These are phyloP conservation scores for Acanthamoeba divionensis DNA, from an alignment of 208 protist species.

Conservation along the genomic window DNA sequence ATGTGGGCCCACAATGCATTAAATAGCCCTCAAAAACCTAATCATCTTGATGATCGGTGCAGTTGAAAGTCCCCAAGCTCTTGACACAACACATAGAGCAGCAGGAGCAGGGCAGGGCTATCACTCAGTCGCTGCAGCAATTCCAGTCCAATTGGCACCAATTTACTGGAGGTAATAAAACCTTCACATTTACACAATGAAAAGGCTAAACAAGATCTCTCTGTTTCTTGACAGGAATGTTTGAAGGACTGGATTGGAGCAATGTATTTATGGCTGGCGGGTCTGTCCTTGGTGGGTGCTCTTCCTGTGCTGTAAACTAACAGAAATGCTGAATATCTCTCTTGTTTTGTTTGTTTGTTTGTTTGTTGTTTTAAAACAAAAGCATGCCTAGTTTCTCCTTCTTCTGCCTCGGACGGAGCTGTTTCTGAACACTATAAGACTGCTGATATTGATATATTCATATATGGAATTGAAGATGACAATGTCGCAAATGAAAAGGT, in stretches of 20 bases:
- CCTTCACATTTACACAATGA: too few species aligned
- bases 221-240: constrained; percentile 54
- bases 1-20: background rate
- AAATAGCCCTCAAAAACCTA: background rate
- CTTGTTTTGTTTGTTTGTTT: background rate
- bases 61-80: constrained; percentile 26
- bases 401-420: background rate
- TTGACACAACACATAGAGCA: background rate
- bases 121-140: background rate
- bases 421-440: background rate
- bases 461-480: constrained; percentile 68
- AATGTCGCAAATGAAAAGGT: background rate
- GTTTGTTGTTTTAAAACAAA: background rate
- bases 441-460: constrained; percentile 76
- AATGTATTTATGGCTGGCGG: constrained; percentile 75
- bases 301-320: background rate
- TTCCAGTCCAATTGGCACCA: constrained; percentile 53
- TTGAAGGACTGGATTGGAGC: constrained; percentile 66
- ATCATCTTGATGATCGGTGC: background rate
- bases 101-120: background rate
- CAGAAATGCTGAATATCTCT: background rate
- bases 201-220: too few species aligned
- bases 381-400: background rate
- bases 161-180: too few species aligned
- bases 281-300: constrained; percentile 53